Conservation (phyloP, 805 yeast genomes). For the Saturnispora gosingensis region DNA sequence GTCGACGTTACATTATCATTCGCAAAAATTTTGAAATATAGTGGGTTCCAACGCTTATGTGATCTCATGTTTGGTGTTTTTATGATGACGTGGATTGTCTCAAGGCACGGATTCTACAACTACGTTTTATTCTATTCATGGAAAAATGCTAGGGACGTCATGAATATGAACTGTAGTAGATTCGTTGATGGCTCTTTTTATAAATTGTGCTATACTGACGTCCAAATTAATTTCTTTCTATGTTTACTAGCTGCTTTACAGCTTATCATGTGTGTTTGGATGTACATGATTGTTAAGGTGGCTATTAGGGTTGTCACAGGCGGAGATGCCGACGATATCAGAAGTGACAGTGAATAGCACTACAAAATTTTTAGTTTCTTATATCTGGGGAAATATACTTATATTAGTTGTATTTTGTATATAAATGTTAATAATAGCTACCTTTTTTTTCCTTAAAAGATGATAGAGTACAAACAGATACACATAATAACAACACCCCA, state of each 20-base stretch:
- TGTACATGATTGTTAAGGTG: constrained; percentile 62
- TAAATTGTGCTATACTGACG: constrained; percentile 42
- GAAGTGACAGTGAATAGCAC: constrained; percentile 65
- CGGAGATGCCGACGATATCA: constrained; percentile 71
- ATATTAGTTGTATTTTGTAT: background rate
- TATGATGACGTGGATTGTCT: constrained; percentile 55
- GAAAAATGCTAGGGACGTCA: constrained; percentile 34
- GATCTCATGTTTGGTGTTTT: constrained; percentile 63
- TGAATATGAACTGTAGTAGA: constrained; percentile 37
- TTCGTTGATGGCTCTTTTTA: constrained; percentile 12
- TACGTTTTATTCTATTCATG: constrained; percentile 54
- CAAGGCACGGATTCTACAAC: constrained; percentile 69
- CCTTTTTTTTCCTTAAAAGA: constrained; percentile 27
- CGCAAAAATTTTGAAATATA: constrained; percentile 73
- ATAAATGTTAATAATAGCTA: background rate
- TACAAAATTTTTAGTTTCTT: background rate
- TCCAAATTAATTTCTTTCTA: constrained; percentile 39
- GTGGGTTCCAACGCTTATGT: constrained; percentile 50
- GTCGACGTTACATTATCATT: constrained; percentile 63
- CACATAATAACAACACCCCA: constrained; percentile 52
- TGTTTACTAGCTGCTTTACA: constrained; percentile 58
- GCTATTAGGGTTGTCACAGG: constrained; percentile 65
- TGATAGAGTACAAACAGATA: constrained; percentile 42
- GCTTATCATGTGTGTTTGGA: constrained; percentile 59
- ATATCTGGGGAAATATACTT: background rate